These are phyloP conservation scores for Phoma sp. DNA, from an alignment of 2,329 filamentous ascomycete species.

Conservation along the genomic window DNA sequence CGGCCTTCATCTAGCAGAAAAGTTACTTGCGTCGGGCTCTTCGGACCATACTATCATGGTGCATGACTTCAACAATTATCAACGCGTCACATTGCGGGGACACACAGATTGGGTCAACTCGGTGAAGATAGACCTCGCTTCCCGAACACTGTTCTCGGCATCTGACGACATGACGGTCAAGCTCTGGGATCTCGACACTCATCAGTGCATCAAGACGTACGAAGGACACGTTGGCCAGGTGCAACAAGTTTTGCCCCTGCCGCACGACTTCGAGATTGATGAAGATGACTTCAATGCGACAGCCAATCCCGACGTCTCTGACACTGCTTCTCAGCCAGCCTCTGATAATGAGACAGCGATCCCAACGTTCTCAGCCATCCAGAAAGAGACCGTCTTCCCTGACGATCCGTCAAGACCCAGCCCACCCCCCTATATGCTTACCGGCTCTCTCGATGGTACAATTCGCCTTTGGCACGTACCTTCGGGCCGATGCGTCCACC, in stretches of 20 bases:
- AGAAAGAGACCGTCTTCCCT: slow-evolving; percentile 61
- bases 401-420: slow-evolving; percentile 67
- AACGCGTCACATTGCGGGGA: slow-evolving; percentile 78
- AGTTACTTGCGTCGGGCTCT: slow-evolving; percentile 85
- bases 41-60: slow-evolving; percentile 90
- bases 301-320: slow-evolving; percentile 59
- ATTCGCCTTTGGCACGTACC: slow-evolving; percentile 91
- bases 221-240: slow-evolving; percentile 94
- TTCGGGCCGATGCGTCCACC: slow-evolving; percentile 81
- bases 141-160: slow-evolving; percentile 86
- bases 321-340: slow-evolving; percentile 42
- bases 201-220: slow-evolving; percentile 76
- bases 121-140: slow-evolving; percentile 82
- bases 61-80: slow-evolving; percentile 87
- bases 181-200: slow-evolving; percentile 90
- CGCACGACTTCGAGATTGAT: slow-evolving; percentile 87
- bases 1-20: slow-evolving; percentile 83
- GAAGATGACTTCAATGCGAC: slow-evolving; percentile 65
- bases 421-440: slow-evolving; percentile 90
- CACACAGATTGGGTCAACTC: slow-evolving; percentile 96
- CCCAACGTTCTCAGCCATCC: slow-evolving; percentile 14
- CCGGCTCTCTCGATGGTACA: slow-evolving; percentile 87
- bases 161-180: slow-evolving; percentile 92
- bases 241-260: slow-evolving; percentile 85
- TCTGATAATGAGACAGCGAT: slow-evolving; percentile 28